These are phyloP conservation scores for Arthrobotrys megalospora DNA, from an alignment of 2,329 filamentous ascomycete species.

Conservation along the genomic window DNA sequence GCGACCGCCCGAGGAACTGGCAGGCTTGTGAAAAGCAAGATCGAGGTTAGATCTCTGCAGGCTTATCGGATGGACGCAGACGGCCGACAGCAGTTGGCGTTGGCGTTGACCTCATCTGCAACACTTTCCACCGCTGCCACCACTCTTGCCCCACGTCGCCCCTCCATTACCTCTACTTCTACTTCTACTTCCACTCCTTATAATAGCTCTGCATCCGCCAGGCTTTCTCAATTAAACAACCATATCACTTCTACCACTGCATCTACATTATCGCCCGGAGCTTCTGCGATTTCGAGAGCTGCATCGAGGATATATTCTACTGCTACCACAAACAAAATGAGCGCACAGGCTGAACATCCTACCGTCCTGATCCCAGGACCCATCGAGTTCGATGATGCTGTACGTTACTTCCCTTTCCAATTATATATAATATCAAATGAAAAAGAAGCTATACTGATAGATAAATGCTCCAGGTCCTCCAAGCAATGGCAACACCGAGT, in stretches of 20 bases:
- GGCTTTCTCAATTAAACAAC: constrained; percentile 41
- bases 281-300: constrained; percentile 7
- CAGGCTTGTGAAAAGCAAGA: constrained; percentile 30
- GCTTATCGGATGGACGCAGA: constrained; percentile 32
- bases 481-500: constrained; percentile 69
- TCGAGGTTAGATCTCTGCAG: constrained; percentile 29
- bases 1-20: constrained; percentile 33
- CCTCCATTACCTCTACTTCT: constrained; percentile 7
- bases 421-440: background rate
- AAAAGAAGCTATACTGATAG: constrained; percentile 1
- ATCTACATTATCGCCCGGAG: constrained; percentile 8
- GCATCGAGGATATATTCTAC: background rate
- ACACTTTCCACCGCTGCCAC: constrained; percentile 15
- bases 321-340: constrained; percentile 69
- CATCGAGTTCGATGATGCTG: constrained; percentile 95
- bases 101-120: constrained; percentile 38
- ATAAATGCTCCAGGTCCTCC: constrained; percentile 25
- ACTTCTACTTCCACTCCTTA: background rate
- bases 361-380: constrained; percentile 95
- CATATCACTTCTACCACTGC: constrained; percentile 12
- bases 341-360: constrained; percentile 69
- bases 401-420: background rate
- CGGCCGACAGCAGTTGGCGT: constrained; percentile 18
- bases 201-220: constrained; percentile 27
- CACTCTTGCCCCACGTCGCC: constrained; percentile 25